phyloP scores from a whole-genome alignment of 805 yeast species.

The Torulaspora delbrueckii region DNA sequence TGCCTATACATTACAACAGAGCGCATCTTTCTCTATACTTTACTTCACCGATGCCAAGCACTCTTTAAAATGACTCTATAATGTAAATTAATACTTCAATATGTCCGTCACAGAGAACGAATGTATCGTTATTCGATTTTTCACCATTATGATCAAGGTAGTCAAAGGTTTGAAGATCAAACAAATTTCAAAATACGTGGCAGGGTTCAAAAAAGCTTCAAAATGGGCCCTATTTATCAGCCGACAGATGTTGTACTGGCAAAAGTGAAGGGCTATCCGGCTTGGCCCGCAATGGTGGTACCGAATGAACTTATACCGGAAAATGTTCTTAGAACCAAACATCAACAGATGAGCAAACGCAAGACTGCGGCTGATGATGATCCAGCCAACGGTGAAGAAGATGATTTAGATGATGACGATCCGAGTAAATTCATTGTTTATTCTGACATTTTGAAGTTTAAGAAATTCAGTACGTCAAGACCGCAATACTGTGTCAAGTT shows the following conservation, averaged over 20 bases:
- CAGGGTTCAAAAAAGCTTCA: not conserved
- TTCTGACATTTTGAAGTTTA: conserved; percentile 26
- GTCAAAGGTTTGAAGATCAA: not conserved
- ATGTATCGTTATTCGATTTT: not conserved
- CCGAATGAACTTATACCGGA: conserved; percentile 57
- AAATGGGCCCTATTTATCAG: conserved; percentile 24
- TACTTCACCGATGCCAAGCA: not conserved
- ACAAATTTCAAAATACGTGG: not conserved
- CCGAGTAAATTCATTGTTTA: conserved; percentile 22
- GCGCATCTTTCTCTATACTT: conserved; percentile 1
- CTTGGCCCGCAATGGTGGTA: conserved; percentile 87
- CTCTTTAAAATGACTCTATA: not conserved
- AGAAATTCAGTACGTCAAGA: conserved; percentile 17
- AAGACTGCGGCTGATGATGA: conserved; percentile 13
- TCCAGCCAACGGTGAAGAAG: conserved; percentile 9
- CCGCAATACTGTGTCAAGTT: conserved; percentile 33
- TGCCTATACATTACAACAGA: not conserved
- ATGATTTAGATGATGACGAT: conserved; percentile 10
- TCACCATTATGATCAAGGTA: not conserved
- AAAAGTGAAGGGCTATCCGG: conserved; percentile 79
- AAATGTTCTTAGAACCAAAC: conserved; percentile 39
- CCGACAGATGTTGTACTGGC: conserved; percentile 63
- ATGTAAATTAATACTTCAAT: conserved; percentile 2
- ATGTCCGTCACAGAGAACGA: conserved; percentile 7
- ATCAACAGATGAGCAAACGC: conserved; percentile 1